A percentile compares a stretch with the other conserved stretches of the same genome.
phyloP scores from a whole-genome alignment of 2,329 filamentous ascomycete genomes.

The Xylariaceae sp. region DNA sequence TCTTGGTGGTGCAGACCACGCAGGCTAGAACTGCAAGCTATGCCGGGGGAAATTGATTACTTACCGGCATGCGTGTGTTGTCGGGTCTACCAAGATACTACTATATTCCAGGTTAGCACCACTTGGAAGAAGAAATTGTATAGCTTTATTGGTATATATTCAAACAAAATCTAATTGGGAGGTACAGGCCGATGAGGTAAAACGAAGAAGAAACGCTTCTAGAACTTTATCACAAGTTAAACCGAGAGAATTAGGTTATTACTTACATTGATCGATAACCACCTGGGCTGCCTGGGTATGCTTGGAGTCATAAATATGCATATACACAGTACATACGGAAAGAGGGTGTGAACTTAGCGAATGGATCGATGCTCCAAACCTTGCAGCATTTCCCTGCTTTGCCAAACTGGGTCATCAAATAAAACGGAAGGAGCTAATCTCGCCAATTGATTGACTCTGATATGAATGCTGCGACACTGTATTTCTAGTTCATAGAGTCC shows the following conservation, averaged over 20 bases:
- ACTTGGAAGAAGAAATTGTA: too few relatives aligned
- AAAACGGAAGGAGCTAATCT: slow-evolving; percentile 32
- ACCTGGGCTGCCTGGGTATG: neutral
- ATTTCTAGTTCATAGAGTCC: slow-evolving; percentile 14
- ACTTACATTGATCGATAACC: too few relatives aligned
- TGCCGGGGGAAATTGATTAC: slow-evolving; percentile 18
- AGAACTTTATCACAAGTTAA: slow-evolving; percentile 21
- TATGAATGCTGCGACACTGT: slow-evolving; percentile 31
- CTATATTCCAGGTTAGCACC: neutral
- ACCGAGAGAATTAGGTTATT: neutral
- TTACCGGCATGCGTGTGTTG: neutral
- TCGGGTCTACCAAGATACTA: neutral
- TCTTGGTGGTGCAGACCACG: neutral
- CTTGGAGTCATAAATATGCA: neutral
- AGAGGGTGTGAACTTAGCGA: slow-evolving; percentile 17
- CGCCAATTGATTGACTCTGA: slow-evolving; percentile 30
- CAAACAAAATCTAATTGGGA: too few relatives aligned
- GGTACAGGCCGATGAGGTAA: slow-evolving; percentile 17
- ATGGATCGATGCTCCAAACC: slow-evolving; percentile 21
- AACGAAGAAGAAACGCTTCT: slow-evolving; percentile 25
- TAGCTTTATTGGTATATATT: too few relatives aligned
- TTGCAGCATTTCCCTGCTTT: slow-evolving; percentile 29
- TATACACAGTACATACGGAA: neutral
- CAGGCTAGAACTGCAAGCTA: slow-evolving; percentile 13
- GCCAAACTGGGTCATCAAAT: slow-evolving; percentile 26